Percentiles rank a stretch among this genome's conserved stretches.
Conservation (phyloP, 192 early-diverging fungal genomes). For the Entomortierella lignicola region DNA sequence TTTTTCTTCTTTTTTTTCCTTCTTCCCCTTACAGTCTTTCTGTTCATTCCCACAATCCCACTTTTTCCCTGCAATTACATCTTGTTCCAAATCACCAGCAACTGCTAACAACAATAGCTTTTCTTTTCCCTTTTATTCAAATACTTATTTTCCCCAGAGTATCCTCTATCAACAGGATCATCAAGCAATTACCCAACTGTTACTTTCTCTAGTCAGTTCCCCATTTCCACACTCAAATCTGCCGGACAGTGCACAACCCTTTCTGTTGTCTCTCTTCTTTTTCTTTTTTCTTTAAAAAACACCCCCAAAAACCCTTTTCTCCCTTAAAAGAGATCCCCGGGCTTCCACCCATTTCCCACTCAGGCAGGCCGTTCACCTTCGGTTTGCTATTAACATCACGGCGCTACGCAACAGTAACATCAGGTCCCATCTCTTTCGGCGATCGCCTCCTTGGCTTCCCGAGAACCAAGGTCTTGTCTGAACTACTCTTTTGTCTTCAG, state of each 20-base stretch:
- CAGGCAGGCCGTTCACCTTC: conserved; percentile 52
- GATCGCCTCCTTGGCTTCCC: conserved; percentile 57
- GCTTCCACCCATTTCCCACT: conserved; percentile 53
- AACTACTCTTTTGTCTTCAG: conserved; percentile 55
- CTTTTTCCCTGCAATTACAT: background rate
- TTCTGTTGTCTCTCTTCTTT: conserved; percentile 28
- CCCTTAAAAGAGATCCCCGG: conserved; percentile 46
- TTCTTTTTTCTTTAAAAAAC: conserved; percentile 46
- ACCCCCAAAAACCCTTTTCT: conserved; percentile 29
- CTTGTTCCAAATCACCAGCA: background rate
- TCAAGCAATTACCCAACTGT: conserved; percentile 23
- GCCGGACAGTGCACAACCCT: conserved; percentile 55
- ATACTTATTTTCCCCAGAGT: background rate
- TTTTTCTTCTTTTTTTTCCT: conserved; percentile 19
- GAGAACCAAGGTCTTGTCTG: conserved; percentile 57
- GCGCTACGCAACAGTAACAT: conserved; percentile 56
- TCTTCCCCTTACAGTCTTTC: conserved; percentile 22
- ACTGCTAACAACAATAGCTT: background rate
- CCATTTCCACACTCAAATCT: conserved; percentile 18
- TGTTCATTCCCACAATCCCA: conserved; percentile 5
- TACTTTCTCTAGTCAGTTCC: conserved; percentile 43
- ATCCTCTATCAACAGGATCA: conserved; percentile 31
- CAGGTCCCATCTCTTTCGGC: conserved; percentile 56
- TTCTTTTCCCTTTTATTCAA: background rate
- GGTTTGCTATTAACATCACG: conserved; percentile 58